Conservation (phyloP, 805 yeast species). For the Candida takata region DNA sequence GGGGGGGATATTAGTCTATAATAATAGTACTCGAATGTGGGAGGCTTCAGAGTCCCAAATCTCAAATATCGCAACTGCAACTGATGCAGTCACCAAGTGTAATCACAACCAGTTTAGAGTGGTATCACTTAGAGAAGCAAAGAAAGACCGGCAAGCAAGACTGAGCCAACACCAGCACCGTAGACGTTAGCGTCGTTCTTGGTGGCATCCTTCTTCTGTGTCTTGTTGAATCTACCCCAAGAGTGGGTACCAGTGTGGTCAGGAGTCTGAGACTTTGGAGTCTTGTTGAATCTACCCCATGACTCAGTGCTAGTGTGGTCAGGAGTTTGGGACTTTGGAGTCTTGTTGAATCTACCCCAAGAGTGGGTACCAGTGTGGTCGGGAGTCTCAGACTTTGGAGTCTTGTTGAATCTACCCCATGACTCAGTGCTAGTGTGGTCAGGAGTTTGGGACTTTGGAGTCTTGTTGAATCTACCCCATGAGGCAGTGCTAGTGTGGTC, state of each 20-base stretch:
- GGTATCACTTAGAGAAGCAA: constrained; percentile 32
- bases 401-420: constrained; percentile 46
- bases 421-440: constrained; percentile 41
- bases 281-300: constrained; percentile 48
- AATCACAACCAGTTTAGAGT: too few species aligned
- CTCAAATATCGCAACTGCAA: too few species aligned
- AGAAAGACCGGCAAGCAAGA: constrained; percentile 43
- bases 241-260: constrained; percentile 42
- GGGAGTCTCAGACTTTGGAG: constrained; percentile 26
- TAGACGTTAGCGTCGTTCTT: constrained; percentile 20
- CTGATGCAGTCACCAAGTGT: too few species aligned
- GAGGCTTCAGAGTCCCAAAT: too few species aligned
- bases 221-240: constrained; percentile 45
- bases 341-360: constrained; percentile 49
- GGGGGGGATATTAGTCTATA: constrained; percentile 1
- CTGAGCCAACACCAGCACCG: constrained; percentile 36
- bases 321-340: constrained; percentile 31
- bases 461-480: constrained; percentile 45
- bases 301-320: constrained; percentile 46
- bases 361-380: constrained; percentile 45
- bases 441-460: constrained; percentile 29
- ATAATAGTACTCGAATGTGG: background rate
- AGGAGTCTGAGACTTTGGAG: constrained; percentile 30
- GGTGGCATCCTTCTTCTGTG: constrained; percentile 23
- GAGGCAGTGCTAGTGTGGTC: constrained; percentile 42